Evolutionary conservation across 345 rosid species (phyloP), one percentile per base, ranked within the genome.

Genomic region (Chamaenerion angustifolium): DNA sequence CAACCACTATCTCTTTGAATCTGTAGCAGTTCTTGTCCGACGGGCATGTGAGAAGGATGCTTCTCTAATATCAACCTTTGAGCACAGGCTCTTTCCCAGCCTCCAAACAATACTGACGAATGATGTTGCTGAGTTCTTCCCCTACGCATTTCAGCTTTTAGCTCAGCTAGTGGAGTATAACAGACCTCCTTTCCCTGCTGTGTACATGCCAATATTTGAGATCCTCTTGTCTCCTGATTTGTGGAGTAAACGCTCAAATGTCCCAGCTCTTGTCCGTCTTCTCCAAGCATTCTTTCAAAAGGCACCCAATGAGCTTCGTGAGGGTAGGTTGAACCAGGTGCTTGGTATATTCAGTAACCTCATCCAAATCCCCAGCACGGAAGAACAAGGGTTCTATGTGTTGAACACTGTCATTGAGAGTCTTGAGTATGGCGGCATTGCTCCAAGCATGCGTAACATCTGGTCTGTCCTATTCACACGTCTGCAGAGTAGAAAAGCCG

Each of bases 201-300:
- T 25, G 56, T 88, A 93, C 78, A 72, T 88, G 94, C 86, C 78
- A 64, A 80, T 93, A 60, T 93, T 93, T 64, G 52, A 54, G 48
- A 78, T 82, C 59, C 95, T 92, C 45, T 80, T 93, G 45, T 65
- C 80, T 11, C 96, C 90, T 54, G 96, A 84, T 43, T 65, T 79
- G 31, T 93, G 99, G 99, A 88, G 68, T 55, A 79, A 82, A 75
- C 66, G 80, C 55, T 80, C 95, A 25, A 88, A 93, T 58, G 96
- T 93, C 46, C 99, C 99, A 43, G 99, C 99, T 2, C 95, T 93
- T 56, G 99, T 93, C 45, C 99, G 99, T 54, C 65, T 93, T 56
- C 99, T 93, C 53, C 99, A 85, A 63, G 96, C 99, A 52, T 88
- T 85, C 71, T 95, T 93, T 62, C 94, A 88, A 69, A 87, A 93